phyloP scores from a whole-genome alignment of 176 grass and related monocot species.

The Puccinellia tenuiflora region DNA sequence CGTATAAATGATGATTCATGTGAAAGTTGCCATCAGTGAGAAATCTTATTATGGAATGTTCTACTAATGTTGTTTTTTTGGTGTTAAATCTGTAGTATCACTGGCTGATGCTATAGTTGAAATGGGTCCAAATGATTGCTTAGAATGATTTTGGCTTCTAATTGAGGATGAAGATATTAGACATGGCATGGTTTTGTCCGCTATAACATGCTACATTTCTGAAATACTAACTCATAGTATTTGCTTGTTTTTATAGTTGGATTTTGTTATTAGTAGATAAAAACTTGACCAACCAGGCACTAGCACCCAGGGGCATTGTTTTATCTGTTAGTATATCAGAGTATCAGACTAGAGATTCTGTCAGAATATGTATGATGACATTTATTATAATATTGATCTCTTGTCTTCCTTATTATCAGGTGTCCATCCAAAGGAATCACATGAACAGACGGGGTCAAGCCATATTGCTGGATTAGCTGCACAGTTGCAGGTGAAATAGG shows the following conservation, averaged over 20 bases:
- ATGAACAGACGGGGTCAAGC: conserved; percentile 41
- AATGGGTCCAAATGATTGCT: neutral
- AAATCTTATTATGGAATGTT: neutral
- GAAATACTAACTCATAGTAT: neutral
- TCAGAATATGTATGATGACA: neutral
- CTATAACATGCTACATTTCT: neutral
- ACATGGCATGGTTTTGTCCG: neutral
- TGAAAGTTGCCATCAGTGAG: neutral
- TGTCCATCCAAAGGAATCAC: conserved; percentile 35
- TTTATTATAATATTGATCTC: neutral
- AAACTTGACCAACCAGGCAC: neutral
- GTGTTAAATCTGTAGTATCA: neutral
- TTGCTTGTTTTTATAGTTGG: neutral
- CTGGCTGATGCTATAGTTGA: neutral
- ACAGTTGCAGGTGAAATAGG: conserved; percentile 51
- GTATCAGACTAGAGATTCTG: neutral
- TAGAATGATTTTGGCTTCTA: conserved; percentile 4
- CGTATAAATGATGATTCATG: neutral
- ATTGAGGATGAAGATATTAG: neutral
- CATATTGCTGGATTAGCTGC: conserved; percentile 34
- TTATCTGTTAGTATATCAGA: neutral
- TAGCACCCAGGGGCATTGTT: neutral
- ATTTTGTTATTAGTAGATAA: neutral
- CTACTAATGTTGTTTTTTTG: neutral
- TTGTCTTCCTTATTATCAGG: conserved; percentile 14